Conservation (phyloP, 2,329 filamentous ascomycete species). For the Pseudogymnoascus destructans region DNA sequence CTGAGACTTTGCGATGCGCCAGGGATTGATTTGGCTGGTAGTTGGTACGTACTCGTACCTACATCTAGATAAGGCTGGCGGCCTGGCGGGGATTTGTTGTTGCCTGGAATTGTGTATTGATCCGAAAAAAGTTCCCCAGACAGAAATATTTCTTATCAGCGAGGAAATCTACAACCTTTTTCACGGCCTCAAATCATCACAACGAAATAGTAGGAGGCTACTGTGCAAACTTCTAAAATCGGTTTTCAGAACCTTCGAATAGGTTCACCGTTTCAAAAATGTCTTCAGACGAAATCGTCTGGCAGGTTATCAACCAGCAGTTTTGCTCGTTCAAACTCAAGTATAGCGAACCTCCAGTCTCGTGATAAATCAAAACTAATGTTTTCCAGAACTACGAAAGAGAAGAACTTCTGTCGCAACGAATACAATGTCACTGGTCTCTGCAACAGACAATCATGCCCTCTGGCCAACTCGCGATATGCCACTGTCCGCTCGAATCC, state of each 20-base stretch:
- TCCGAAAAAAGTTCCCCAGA: constrained; percentile 9
- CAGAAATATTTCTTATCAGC: constrained; percentile 9
- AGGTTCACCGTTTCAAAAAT: constrained; percentile 33
- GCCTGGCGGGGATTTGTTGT: constrained; percentile 1
- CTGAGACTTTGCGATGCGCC: not conserved
- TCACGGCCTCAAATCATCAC: not conserved
- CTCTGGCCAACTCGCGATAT: constrained; percentile 82
- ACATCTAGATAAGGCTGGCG: not conserved
- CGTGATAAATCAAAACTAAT: constrained; percentile 22
- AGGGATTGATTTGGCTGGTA: not conserved
- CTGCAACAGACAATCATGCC: constrained; percentile 79
- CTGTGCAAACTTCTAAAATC: not conserved
- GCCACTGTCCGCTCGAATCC: constrained; percentile 80
- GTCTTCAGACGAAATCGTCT: constrained; percentile 93
- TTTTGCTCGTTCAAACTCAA: constrained; percentile 95
- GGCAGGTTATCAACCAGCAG: constrained; percentile 91
- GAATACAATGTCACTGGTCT: constrained; percentile 79
- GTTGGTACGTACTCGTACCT: not conserved
- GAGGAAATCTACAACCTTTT: constrained; percentile 7
- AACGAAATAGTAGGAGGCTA: not conserved
- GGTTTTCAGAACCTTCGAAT: not conserved
- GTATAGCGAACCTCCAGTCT: constrained; percentile 32
- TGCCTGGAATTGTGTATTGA: not conserved
- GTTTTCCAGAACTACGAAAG: constrained; percentile 55
- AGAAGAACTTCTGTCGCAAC: constrained; percentile 90